Evolutionary conservation across 2,329 filamentous ascomycete genomes (phyloP), one percentile per base, ranked within the genome.

Genomic region (Dactylellina parvicollis): DNA sequence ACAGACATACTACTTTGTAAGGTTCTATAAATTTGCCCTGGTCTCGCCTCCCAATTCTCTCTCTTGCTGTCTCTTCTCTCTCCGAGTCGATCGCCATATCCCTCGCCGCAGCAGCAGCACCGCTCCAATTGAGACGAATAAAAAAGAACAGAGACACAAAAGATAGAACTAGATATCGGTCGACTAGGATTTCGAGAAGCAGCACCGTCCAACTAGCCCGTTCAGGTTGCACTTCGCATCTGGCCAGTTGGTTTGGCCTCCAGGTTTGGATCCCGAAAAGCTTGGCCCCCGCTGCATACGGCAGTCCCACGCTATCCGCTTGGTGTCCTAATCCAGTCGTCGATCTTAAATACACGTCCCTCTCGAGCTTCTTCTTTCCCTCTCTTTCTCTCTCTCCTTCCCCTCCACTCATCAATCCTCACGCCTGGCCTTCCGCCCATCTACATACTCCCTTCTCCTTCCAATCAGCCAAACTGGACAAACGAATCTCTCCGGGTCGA

Each of bases 401-500:
- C n/a, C n/a, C 4, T 24, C 42, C 24, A 5, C 42, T 46, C 42
- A 7, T 16, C 18, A 4, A 5, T 24, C 24, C 10, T n/a, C 9
- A 36, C 18, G 7, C 20, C 24, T 28, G 34, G 10, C 4, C 5
- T 14, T 38, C 34, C 12, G 12, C 12, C 34, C 4, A n/a, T 38
- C 34, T 9, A n/a, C n/a, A n/a, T n/a, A n/a, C n/a, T 38, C 34
- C 34, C 34, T 38, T 38, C 4, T 38, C 4, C 12, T 32, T 40
- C 20, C 18, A 49, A 42, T 18, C 50, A 20, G 30, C 42, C 61
- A 50, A 66, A 56, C 54, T 67, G 47, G 49, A 40, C 57, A 64
- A 55, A 34, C 67, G 44, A 46, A 18, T 20, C 14, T 22, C n/a
- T 52, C 49, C 59, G 18, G 69, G 69, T 73, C 69, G 69, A 73